These are phyloP conservation scores for Colletotrichum cordylinicola DNA, from an alignment of 2,329 filamentous ascomycete genomes.

Conservation along the genomic window DNA sequence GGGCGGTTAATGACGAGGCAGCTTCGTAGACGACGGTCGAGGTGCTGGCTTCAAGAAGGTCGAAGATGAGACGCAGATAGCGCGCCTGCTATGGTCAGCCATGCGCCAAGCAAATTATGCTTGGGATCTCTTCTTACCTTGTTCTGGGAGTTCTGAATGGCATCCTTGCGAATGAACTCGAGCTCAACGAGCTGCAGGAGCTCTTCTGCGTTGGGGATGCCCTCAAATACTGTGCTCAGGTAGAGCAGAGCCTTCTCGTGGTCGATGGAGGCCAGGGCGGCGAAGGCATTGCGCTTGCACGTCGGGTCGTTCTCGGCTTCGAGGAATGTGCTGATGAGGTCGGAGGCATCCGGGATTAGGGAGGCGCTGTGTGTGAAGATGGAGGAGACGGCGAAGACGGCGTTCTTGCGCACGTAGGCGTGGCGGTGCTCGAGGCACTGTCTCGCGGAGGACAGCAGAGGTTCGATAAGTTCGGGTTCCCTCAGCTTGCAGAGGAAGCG, in stretches of 20 bases:
- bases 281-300: conserved; percentile 98
- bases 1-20: conserved; percentile 88
- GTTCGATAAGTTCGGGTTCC: conserved; percentile 95
- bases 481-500: conserved; percentile 96
- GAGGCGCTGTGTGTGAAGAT: conserved; percentile 91
- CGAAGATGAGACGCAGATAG: conserved; percentile 94
- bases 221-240: conserved; percentile 87
- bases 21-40: conserved; percentile 98
- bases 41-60: conserved; percentile 89
- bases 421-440: conserved; percentile 95
- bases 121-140: conserved; percentile 65
- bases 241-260: conserved; percentile 93
- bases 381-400: conserved; percentile 91
- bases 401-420: conserved; percentile 97
- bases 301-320: conserved; percentile 91
- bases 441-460: conserved; percentile 88
- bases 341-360: conserved; percentile 93
- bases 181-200: conserved; percentile 91
- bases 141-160: conserved; percentile 91
- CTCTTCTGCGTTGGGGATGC: conserved; percentile 93
- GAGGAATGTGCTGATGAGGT: conserved; percentile 88
- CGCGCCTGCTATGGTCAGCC: conserved; percentile 63
- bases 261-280: conserved; percentile 86
- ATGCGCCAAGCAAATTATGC: not conserved
- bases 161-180: conserved; percentile 97